phyloP scores from a whole-genome alignment of 352 stramenopile genomes.

The Globisporangium nodosum region DNA sequence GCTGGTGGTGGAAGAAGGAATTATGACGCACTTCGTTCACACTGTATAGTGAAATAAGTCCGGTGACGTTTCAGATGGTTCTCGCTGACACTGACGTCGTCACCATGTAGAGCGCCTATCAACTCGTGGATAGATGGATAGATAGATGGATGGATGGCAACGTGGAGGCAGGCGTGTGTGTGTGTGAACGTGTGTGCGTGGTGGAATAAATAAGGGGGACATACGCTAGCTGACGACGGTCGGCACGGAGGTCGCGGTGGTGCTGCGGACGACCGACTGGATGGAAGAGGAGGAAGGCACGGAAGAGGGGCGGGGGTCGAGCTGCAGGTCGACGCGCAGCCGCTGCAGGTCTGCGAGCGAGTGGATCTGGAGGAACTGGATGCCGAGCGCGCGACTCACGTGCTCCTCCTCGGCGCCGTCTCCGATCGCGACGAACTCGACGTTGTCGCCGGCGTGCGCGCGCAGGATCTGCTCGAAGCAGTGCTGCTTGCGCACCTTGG shows the following conservation, averaged over 20 bases:
- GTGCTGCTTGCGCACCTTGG: constrained; percentile 68
- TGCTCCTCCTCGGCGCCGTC: constrained; percentile 77
- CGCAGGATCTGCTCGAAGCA: constrained; percentile 75
- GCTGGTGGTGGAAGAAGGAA: background rate
- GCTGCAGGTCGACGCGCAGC: constrained; percentile 53
- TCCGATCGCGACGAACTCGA: constrained; percentile 73
- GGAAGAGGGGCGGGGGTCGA: constrained; percentile 17
- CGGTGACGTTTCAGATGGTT: too few relatives aligned
- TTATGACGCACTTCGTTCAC: too few relatives aligned
- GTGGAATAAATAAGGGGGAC: too few relatives aligned
- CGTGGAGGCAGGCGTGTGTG: too few relatives aligned
- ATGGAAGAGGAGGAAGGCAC: background rate
- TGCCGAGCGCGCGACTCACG: constrained; percentile 55
- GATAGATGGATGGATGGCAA: too few relatives aligned
- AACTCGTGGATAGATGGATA: too few relatives aligned
- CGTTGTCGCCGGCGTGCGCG: constrained; percentile 31
- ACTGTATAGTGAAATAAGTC: too few relatives aligned
- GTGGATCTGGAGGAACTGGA: constrained; percentile 71
- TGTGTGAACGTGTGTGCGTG: too few relatives aligned
- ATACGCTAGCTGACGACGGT: too few relatives aligned
- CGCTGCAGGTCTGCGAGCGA: constrained; percentile 57
- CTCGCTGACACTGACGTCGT: background rate
- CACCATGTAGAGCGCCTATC: background rate
- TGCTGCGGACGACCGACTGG: too few relatives aligned
- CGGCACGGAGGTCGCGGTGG: too few relatives aligned